phyloP scores from a whole-genome alignment of 2,329 filamentous ascomycete species.

The Beauveria scarabaeidicola region DNA sequence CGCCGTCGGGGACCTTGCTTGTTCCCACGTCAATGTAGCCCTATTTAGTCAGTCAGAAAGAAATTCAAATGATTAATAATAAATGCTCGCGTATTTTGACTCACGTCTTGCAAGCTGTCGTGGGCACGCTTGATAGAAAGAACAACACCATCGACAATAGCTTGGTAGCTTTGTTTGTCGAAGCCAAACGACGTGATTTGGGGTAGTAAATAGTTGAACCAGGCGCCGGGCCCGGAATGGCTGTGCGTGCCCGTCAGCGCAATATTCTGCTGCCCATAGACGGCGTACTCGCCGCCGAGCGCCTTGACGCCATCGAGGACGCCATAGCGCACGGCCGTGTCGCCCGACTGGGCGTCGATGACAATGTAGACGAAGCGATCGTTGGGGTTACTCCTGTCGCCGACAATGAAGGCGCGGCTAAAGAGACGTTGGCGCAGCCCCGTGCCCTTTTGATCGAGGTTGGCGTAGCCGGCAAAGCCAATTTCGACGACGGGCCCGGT shows the following conservation, averaged over 20 bases:
- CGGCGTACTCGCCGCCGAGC: slow-evolving; percentile 62
- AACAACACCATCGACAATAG: slow-evolving; percentile 79
- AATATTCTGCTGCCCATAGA: slow-evolving; percentile 73
- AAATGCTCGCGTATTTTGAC: slow-evolving; percentile 8
- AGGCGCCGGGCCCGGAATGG: slow-evolving; percentile 83
- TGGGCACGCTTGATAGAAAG: slow-evolving; percentile 78
- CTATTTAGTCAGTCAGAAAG: slow-evolving; percentile 15
- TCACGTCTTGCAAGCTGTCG: slow-evolving; percentile 35
- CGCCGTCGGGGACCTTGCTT: slow-evolving; percentile 63
- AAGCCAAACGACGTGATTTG: slow-evolving; percentile 87
- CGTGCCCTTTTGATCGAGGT: slow-evolving; percentile 70
- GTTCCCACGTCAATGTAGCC: slow-evolving; percentile 65
- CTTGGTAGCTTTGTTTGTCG: slow-evolving; percentile 75
- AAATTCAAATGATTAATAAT: too few species aligned
- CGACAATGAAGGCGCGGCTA: slow-evolving; percentile 83
- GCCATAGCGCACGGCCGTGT: slow-evolving; percentile 82
- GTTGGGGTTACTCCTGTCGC: slow-evolving; percentile 51
- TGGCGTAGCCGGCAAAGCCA: slow-evolving; percentile 87
- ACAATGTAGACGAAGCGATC: slow-evolving; percentile 83
- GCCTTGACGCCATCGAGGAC: slow-evolving; percentile 65
- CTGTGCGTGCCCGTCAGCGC: slow-evolving; percentile 90
- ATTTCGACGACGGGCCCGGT: slow-evolving; percentile 78
- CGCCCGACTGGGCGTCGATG: slow-evolving; percentile 77
- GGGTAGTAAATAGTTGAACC: slow-evolving; percentile 89
- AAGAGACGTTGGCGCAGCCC: slow-evolving; percentile 83